Evolutionary conservation across 495 filamentous ascomycete species (phyloP).

Genomic region (Xylaria grammica): DNA sequence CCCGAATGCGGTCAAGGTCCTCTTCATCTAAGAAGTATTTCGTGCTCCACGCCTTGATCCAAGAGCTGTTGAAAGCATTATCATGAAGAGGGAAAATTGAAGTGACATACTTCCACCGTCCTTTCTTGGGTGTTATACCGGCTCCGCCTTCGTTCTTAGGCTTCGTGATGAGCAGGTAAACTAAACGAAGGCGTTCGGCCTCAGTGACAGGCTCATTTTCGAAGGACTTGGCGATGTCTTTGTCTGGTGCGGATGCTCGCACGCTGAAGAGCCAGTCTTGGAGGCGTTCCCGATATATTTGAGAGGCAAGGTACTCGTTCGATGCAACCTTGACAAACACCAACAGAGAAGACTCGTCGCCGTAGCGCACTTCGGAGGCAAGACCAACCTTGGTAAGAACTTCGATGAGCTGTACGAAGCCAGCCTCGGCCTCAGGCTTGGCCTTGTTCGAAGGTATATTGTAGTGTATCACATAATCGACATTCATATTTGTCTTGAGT

Average conservation of each 20-base stretch:
- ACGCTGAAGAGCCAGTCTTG: slow-evolving; percentile 97
- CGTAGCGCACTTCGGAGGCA: slow-evolving; percentile 82
- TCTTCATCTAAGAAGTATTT: slow-evolving; percentile 77
- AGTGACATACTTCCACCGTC: slow-evolving; percentile 84
- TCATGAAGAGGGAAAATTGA: slow-evolving; percentile 91
- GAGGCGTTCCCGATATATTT: slow-evolving; percentile 75
- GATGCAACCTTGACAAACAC: slow-evolving; percentile 83
- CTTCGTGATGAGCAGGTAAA: slow-evolving; percentile 86
- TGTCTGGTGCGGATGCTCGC: slow-evolving; percentile 76
- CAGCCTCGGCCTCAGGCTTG: slow-evolving; percentile 66
- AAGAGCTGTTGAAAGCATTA: slow-evolving; percentile 81
- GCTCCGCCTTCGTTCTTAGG: slow-evolving; percentile 83
- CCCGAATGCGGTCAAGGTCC: slow-evolving; percentile 83
- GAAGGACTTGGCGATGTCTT: slow-evolving; percentile 67
- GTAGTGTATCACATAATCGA: slow-evolving; percentile 94
- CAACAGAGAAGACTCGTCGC: slow-evolving; percentile 75
- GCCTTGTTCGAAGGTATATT: slow-evolving; percentile 67
- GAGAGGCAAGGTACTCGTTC: slow-evolving; percentile 61
- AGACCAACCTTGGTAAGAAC: slow-evolving; percentile 76
- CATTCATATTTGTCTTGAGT: slow-evolving; percentile 51
- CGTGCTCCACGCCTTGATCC: slow-evolving; percentile 87
- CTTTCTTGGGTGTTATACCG: slow-evolving; percentile 80
- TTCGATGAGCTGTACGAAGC: slow-evolving; percentile 76
- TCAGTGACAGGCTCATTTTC: slow-evolving; percentile 75
- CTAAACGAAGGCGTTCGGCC: slow-evolving; percentile 84